Percentiles rank a stretch among this genome's conserved stretches.
Evolutionary conservation across 1,284 basidiomycete genomes (phyloP).

Genomic region (Neonothopanus nambi): DNA sequence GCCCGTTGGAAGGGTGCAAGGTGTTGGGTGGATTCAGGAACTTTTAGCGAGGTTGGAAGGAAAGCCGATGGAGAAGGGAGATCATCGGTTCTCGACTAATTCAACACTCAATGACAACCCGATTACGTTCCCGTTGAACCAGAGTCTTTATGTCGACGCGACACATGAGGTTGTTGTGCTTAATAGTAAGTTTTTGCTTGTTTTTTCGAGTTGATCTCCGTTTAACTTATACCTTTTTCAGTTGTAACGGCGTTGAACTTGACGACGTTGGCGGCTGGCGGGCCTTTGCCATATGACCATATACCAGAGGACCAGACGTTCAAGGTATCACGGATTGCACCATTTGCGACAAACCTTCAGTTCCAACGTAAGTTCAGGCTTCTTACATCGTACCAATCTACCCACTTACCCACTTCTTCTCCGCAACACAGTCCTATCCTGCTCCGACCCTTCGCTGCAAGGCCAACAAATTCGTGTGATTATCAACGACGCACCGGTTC

Average conservation of each 20-base stretch:
- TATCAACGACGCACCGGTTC: slow-evolving; percentile 87
- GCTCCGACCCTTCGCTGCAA: slow-evolving; percentile 40
- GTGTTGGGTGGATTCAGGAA: slow-evolving; percentile 85
- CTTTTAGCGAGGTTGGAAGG: slow-evolving; percentile 78
- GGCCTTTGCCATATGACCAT: slow-evolving; percentile 72
- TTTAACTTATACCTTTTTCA: slow-evolving; percentile 23
- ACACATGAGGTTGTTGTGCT: slow-evolving; percentile 85
- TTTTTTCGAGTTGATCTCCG: not conserved
- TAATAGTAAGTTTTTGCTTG: slow-evolving; percentile 51
- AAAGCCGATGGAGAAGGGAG: slow-evolving; percentile 53
- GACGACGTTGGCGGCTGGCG: slow-evolving; percentile 64
- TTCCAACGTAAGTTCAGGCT: slow-evolving; percentile 59
- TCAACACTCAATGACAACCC: slow-evolving; percentile 71
- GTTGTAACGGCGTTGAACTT: slow-evolving; percentile 77
- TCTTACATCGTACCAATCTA: not conserved
- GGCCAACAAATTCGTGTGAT: slow-evolving; percentile 73
- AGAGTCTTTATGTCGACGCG: slow-evolving; percentile 83
- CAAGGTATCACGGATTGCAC: slow-evolving; percentile 66
- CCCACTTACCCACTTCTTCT: slow-evolving; percentile 4
- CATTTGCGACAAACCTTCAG: slow-evolving; percentile 77
- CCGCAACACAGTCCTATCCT: slow-evolving; percentile 63
- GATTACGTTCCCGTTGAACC: slow-evolving; percentile 77
- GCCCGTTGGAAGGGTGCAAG: slow-evolving; percentile 77
- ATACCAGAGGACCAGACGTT: slow-evolving; percentile 66
- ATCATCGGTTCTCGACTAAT: slow-evolving; percentile 78